Evolutionary conservation across 192 early-diverging fungal genomes (phyloP), one percentile per base, ranked within the genome.

Genomic region (Coemansia sp.): DNA sequence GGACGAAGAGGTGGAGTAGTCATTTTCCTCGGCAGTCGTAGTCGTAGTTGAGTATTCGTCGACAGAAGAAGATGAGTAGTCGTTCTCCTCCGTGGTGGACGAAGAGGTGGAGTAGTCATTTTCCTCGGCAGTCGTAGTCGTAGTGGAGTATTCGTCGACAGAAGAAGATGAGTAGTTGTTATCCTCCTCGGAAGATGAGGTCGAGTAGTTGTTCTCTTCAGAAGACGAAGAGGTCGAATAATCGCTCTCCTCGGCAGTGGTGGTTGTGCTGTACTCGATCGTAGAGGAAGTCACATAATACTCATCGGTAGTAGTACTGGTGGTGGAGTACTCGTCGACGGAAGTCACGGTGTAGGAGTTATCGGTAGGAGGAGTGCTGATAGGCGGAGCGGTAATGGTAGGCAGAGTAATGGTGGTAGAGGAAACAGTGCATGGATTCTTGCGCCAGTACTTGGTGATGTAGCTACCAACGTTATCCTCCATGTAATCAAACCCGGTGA

Each of bases 361-460:
- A 10, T 20, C 50, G 50, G 18, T 45, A 11, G 3, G 42, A 12
- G 42, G 8, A 30, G 52, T 10, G 52, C 22, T 55, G 52, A 18
- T 30, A 29, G 52, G n/a, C 7, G 50, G 52, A 55, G 52, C 52
- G 22, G 52, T 55, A 28, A 55, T 55, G 22, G 52, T 55, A 7
- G 52, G 52, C 12, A 55, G 28, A 25, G 52, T 55, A 29, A 30
- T 4, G 31, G 52, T 55, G 52, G 29, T 31, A 0, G 52, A 31
- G 10, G 52, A 30, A 30, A 25, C 52, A 31, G 52, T 55, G 52
- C 52, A 55, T 3, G 52, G 52, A 16, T 55, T 25, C 22, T 25
- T 55, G 52, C 52, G 52, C 52, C 52, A 55, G 28, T 55, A 55
- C 10, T 31, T 55, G 52, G 28, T 31, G 11, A 55, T 7, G 6